Conservation (phyloP, 768 basidiomycete genomes). For the Suillus cothurnatus region DNA sequence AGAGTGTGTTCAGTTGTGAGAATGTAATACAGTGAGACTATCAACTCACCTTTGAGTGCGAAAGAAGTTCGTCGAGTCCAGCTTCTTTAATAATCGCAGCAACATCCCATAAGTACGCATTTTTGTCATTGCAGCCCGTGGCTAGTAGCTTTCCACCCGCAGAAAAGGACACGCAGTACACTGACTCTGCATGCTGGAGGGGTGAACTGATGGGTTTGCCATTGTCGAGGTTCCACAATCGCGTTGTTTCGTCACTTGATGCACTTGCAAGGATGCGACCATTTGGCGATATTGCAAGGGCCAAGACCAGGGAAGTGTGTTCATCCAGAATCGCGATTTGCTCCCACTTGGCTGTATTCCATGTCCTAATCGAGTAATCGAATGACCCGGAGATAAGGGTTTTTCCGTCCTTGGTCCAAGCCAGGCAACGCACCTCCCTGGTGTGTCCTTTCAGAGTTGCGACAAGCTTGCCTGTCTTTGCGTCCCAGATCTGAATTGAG, state of each 20-base stretch:
- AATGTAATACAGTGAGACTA: not conserved
- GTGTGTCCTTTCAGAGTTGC: not conserved
- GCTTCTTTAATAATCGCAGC: not conserved
- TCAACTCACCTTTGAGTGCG: not conserved
- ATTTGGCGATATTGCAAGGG: not conserved
- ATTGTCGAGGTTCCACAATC: not conserved
- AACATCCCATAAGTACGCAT: not conserved
- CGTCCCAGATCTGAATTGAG: not conserved
- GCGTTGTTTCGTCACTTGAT: slow-evolving; percentile 8
- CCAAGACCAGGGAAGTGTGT: slow-evolving; percentile 4
- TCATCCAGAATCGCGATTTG: not conserved
- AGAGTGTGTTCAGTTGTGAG: not conserved
- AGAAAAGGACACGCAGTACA: not conserved
- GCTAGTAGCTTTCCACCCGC: not conserved
- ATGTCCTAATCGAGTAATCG: not conserved
- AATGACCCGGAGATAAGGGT: not conserved
- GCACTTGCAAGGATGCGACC: slow-evolving; percentile 10
- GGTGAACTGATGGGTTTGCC: not conserved
- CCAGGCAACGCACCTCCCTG: not conserved
- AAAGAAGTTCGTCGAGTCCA: not conserved
- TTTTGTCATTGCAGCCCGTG: not conserved
- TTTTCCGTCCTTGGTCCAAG: slow-evolving; percentile 3
- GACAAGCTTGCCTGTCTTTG: not conserved
- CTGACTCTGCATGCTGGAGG: not conserved
- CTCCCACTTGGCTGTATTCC: not conserved